These are phyloP conservation scores for Calonectria multiphialidica DNA, from an alignment of 2,329 filamentous ascomycete species.

Conservation along the genomic window DNA sequence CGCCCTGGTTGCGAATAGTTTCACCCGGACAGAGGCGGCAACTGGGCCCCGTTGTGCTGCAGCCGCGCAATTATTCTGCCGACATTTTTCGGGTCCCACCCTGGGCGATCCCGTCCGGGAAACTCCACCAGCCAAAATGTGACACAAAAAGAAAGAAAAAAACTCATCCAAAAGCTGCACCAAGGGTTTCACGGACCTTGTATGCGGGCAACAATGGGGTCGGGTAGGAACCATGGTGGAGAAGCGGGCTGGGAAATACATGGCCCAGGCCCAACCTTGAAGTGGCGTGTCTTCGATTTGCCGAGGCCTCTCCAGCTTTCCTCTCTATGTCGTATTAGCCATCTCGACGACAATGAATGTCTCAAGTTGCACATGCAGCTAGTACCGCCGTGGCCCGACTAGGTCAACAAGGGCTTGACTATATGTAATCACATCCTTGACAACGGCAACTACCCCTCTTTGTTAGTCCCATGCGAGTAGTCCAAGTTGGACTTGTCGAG, in stretches of 20 bases:
- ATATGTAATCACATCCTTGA: background rate
- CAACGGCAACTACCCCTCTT: conserved; percentile 4
- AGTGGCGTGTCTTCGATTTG: conserved; percentile 11
- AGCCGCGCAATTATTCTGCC: background rate
- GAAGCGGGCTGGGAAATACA: conserved; percentile 2
- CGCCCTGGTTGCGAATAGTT: conserved; percentile 2
- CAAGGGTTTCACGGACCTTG: conserved; percentile 16
- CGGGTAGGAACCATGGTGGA: conserved; percentile 7
- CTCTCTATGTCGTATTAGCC: background rate
- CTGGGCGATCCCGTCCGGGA: conserved; percentile 6
- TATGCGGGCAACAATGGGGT: background rate
- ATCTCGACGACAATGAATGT: conserved; percentile 4
- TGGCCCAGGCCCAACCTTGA: background rate
- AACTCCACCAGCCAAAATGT: conserved; percentile 12
- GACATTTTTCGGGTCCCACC: background rate
- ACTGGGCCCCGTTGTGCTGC: conserved; percentile 1
- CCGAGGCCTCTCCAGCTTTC: conserved; percentile 4
- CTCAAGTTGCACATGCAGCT: conserved; percentile 4
- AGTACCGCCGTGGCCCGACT: background rate
- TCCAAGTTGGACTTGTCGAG: background rate
- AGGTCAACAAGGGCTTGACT: background rate
- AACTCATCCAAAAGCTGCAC: background rate
- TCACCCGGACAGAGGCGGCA: conserved; percentile 1
- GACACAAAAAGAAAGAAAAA: conserved; percentile 2
- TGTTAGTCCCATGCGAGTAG: conserved; percentile 1